Base-by-base conservation (phyloP, 2,329 filamentous ascomycete species). In the Neophaeococcomyces aloes region DNA sequence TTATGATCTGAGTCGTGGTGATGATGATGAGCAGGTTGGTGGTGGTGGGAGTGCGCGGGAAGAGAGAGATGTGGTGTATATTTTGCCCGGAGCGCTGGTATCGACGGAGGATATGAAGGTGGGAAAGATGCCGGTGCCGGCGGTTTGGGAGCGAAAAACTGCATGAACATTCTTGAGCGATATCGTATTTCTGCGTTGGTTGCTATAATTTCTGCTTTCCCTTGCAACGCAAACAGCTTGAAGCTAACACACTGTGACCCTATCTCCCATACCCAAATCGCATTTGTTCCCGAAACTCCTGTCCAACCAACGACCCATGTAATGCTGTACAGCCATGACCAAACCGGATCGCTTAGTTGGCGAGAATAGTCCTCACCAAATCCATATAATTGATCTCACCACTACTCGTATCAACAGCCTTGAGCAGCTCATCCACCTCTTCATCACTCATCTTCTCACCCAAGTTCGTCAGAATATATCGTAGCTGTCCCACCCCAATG, bases 391-490 rank as follows among this genome's bases (percentile, higher is more conserved):
- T 94, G 66, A 98, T 86, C 76, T 96, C 88, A 56, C 89, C 88
- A 44, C 83, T 89, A 68, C 83, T 91, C 49, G 88, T 94, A 64
- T 98, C 91, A 53, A 96, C 89, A 0, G 88, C 87, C 80, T 96
- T 98, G 65, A 98, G 80, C 61, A 98, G 76, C 75, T 98, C 91
- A 65, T 96, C 89, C 38, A 98, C 91, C 74, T 98, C 91, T 52
- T 96, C 91, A 59, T 98, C 89, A 49, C 83, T 86, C 87, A 98
- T 95, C 76, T 96, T 96, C 81, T 98, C 91, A 59, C 91, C 91
- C 58, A 98, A 70, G 64, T 96, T 96, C 45, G 91, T 98, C 60
- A 98, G 70, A 63, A 98, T 78, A 70, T 98, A 98, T 69, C 94
- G 85, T 65, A 98, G 77, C 70, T 98, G 91, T 46, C 91, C 91